Evolutionary conservation across 257 asterid genomes (phyloP), one percentile per base, ranked within the genome.

Genomic region (Cruciata laevipes): DNA sequence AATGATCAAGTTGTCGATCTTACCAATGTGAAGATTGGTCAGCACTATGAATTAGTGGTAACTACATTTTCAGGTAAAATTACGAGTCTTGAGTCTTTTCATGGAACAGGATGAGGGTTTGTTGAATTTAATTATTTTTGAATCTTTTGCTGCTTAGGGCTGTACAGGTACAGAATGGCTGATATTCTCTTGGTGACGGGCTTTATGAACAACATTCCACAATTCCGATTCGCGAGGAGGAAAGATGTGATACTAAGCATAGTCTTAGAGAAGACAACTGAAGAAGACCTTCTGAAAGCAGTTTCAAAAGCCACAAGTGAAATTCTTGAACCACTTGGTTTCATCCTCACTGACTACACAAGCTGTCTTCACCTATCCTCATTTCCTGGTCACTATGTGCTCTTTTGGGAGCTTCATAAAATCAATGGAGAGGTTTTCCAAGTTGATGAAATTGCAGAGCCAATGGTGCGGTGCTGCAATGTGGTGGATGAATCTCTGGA

Each of bases 351-450:
- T 3, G 51, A 71, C 3, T 64, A 64, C 33, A 71, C 60, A 3
- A 72, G 76, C 52, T 64, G 57, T 47, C 21, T 56, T 0, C 66
- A 71, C 24, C 32, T 56, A 20, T 53, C 59, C 18, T 33, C 58
- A 0, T 16, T 55, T 20, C 66, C 75, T 2, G 70, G 75, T n/a
- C 75, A 71, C 49, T 72, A 72, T 38, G 75, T 72, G 4, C 75
- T 72, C 10, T 72, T 71, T 6, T 72, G 76, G 71, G 71, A 72
- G 65, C 49, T 64, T 63, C 64, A 52, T 23, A 6, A 58, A 16
- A 63, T 47, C n/a, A 24, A 17, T 3, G 3, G 30, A 33, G 4
- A 21, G 53, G 40, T 59, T 55, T 18, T 0, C 2, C 2, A 5
- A 1, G 17, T 8, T n/a, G 14, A 65, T 72, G 71, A 27, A 1